Base-by-base conservation (phyloP, 805 yeast genomes). In the Cyberlindnera veronae region DNA sequence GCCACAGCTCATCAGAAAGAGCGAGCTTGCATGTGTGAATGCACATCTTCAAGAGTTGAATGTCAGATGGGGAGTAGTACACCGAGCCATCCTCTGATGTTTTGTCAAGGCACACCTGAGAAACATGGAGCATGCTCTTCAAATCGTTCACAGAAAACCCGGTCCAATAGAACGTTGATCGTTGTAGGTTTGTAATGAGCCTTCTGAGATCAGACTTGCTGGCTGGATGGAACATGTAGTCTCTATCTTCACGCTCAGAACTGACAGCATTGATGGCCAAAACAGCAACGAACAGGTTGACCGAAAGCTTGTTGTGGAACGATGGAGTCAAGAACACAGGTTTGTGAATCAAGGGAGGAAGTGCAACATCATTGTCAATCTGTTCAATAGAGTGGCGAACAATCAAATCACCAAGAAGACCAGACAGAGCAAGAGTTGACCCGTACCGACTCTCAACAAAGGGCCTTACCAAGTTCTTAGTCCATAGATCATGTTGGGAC, bases 121-220 rank as follows among this genome's bases (percentile, higher is more conserved):
- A 72, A 21, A 81, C 71, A 17, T 63, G 60, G 2, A 75, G 54
- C 57, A 82, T 64, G 17, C 71, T 64, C 35, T 75, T 74, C 21
- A 82, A 65, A 58, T 82, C 88, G 30, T 66, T 68, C 19, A 69
- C 67, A 11, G 81, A 68, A 53, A 82, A 82, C 0, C 88, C 89
- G 1, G 86, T 78, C 90, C 90, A 82, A 51, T 78, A 79, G 55
- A 82, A 81, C 0, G 89, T 79, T 1, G 84, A 78, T 42, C 81
- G 67, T 56, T 77, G 85, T 21, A 82, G 54, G 52, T 82, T 82
- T 4, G 75, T 70, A 11, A 82, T 71, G 47, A 82, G 65, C 35
- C 81, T 58, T 44, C 81, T 62, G 28, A 82, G 57, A 45, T 79
- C 80, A 15, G 57, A 57, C 30, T 76, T 63, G 50, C 80, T 81